phyloP scores from a whole-genome alignment of 2,329 filamentous ascomycete species.

The Furcasterigmium sp. region DNA sequence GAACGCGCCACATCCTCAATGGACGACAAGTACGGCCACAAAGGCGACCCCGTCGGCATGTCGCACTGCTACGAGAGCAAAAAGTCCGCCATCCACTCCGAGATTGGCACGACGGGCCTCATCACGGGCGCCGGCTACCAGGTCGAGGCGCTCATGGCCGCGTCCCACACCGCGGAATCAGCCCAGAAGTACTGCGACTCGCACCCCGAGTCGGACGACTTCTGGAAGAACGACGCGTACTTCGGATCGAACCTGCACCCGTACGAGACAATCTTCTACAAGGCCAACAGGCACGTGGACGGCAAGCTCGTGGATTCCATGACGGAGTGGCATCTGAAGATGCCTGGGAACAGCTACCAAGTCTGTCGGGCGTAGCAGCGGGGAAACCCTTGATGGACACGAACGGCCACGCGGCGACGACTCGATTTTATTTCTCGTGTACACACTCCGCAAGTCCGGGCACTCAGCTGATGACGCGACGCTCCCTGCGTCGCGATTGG shows the following conservation, averaged over 20 bases:
- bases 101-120: constrained; percentile 23
- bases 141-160: constrained; percentile 26
- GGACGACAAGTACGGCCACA: constrained; percentile 17
- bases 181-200: constrained; percentile 9
- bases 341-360: constrained; percentile 17
- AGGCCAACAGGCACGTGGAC: constrained; percentile 25
- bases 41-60: constrained; percentile 20
- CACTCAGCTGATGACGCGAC: no score
- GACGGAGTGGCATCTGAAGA: constrained; percentile 23
- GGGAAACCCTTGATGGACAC: no score
- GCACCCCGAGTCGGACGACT: constrained; percentile 13
- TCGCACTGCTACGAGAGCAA: constrained; percentile 21
- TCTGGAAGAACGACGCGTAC: constrained; percentile 20
- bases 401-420: no score
- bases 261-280: constrained; percentile 31
- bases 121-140: constrained; percentile 24
- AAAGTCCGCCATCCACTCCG: constrained; percentile 20
- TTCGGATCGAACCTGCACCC: constrained; percentile 28
- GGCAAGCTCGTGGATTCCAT: constrained; percentile 17
- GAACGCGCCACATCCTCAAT: constrained; percentile 11
- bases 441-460: no score
- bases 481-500: no score
- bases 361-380: constrained; percentile 7
- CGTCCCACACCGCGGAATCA: constrained; percentile 16
- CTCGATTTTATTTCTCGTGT: no score